Base-by-base conservation (phyloP, 345 rosid genomes). In the Gossypium arboreum region DNA sequence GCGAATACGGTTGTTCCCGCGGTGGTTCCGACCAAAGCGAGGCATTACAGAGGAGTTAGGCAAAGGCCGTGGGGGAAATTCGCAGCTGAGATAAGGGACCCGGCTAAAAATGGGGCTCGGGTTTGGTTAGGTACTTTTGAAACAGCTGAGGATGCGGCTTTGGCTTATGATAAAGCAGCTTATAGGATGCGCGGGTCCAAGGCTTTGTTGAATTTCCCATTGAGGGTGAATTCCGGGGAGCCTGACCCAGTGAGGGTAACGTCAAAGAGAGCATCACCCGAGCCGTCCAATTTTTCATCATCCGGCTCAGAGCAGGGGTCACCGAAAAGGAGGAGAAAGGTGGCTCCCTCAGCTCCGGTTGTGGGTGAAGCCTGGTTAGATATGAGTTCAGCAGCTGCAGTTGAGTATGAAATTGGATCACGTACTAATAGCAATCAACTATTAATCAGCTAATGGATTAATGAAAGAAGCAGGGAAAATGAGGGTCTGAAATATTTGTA, bases 71-170 rank as follows among this genome's bases (percentile, higher is more conserved):
- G 99, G 99, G 99, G 99, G 71, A 96, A 93, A 71, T 96, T 89
- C 76, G 99, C 99, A n/a, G 97, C 97, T 48, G 99, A 96, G 93
- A 96, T 96, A 9, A 83, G 99, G 1, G 98, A 96, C 78, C 99
- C 98, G 73, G 98, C 98, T 24, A 96, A 93, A 85, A 92, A 96
- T 63, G 98, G 99, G 61, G 98, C 97, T 13, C 84, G 99, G 71
- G 98, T 96, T 56, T 96, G 99, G 98, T 81, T 96, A 41, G 99
- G 99, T 65, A 96, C 99, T 17, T 96, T 88, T 57, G 97, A 90
- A 88, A 96, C 98, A 34, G 98, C 98, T 61, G 98, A 96, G 83
- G 97, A 93, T 13, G 99, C 99, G 43, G 99, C 99, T 48, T 73
- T 96, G 76, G 98, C 99, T 78, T 96, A 96, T 56, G 99, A 93